phyloP scores from a whole-genome alignment of 495 filamentous ascomycete species.

The Aspergillus asperescens region DNA sequence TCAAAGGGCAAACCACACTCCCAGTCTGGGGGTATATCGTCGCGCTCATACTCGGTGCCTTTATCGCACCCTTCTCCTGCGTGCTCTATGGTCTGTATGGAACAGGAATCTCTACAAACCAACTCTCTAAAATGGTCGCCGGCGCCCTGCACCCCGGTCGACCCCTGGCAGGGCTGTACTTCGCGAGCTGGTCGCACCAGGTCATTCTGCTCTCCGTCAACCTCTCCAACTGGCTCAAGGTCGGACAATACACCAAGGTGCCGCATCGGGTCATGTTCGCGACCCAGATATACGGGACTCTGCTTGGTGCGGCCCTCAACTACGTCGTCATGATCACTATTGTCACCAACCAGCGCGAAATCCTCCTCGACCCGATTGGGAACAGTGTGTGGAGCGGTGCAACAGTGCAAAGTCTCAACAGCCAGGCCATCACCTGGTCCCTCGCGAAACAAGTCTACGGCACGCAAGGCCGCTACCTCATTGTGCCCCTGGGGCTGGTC shows the following conservation, averaged over 20 bases:
- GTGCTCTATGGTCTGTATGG: constrained; percentile 33
- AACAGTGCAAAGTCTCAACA: constrained; percentile 37
- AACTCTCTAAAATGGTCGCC: constrained; percentile 37
- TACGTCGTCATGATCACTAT: constrained; percentile 47
- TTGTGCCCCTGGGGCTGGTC: constrained; percentile 44
- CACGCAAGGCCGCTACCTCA: constrained; percentile 25
- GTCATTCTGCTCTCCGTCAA: constrained; percentile 30
- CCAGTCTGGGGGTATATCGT: constrained; percentile 54
- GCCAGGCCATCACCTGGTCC: constrained; percentile 43
- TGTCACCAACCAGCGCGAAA: constrained; percentile 28
- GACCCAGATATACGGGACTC: constrained; percentile 39
- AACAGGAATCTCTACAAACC: constrained; percentile 35
- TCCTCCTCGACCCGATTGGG: constrained; percentile 37
- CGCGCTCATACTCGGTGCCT: constrained; percentile 27
- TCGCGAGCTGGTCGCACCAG: constrained; percentile 37
- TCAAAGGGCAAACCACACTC: constrained; percentile 45
- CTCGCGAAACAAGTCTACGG: constrained; percentile 39
- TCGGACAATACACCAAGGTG: constrained; percentile 44
- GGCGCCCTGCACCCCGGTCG: constrained; percentile 39
- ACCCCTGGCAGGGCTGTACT: constrained; percentile 43
- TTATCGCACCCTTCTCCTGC: constrained; percentile 29
- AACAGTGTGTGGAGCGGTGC: constrained; percentile 46
- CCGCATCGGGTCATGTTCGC: constrained; percentile 42
- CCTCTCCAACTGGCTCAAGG: constrained; percentile 35
- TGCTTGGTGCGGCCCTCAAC: constrained; percentile 46